Base-by-base conservation (phyloP, 164 flowering plant genomes). In the Sedum album region DNA sequence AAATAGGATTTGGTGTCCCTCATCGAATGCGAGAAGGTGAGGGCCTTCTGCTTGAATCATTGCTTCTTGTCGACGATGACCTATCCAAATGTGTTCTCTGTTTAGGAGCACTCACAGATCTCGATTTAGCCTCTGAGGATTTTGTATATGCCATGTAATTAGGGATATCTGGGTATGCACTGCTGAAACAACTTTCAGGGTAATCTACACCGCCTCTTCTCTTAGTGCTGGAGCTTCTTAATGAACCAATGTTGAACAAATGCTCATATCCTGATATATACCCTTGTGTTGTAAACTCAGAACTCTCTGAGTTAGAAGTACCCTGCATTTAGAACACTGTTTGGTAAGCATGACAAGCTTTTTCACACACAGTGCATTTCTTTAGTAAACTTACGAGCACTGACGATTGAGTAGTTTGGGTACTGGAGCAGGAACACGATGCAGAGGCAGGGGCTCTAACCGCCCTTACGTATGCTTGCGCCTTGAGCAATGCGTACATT, bases 401-500 rank as follows among this genome's bases (percentile, higher is more conserved):
- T 15, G 64, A 75, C 21, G 71, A 70, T 6, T 70, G 82, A 57
- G 86, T 77, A 13, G 83, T 73, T 70, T 87, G 85, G 79, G 68
- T 61, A 69, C 75, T 74, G 17, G 83, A 77, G 48, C 76, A 74
- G 1, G 85, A 80, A 1, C 80, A 75, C 23, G 81, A 84, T 3
- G 38, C 5, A 0, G 76, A 73, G n/a, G 74, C 38, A n/a, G 75
- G 72, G 6, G 71, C 67, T 23, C 88, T 82, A 4, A 75, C 79
- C 0, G 79, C 77, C 14, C 86, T 77, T 0, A 84, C 88, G 67
- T 83, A 70, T 1, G 79, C 77, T 70, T 85, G 92, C 6, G 82
- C 84, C 42, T 85, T 77, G 30, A 85, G 14, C 73, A 86, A 57
- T 0, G 84, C 81, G 25, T 88, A 87, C 81, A 86, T 80, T 17